A percentile compares a stretch with the other conserved stretches of the same genome.
These are phyloP conservation scores for Colletotrichum cereale DNA, from an alignment of 2,329 filamentous ascomycete species.

Conservation along the genomic window DNA sequence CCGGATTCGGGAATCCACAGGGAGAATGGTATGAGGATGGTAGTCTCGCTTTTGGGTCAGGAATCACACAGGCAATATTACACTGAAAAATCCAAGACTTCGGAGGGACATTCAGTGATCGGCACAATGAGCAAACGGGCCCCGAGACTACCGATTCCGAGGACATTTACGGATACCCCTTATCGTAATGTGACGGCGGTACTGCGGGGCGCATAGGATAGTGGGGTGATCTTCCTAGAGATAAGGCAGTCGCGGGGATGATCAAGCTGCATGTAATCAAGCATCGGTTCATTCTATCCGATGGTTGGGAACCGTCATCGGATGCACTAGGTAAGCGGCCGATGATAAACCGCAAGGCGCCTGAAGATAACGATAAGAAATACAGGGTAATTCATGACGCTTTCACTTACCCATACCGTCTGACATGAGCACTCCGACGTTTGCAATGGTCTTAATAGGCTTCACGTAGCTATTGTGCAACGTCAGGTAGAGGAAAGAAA, in stretches of 20 bases:
- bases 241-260: constrained; percentile 7
- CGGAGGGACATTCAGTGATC: not conserved
- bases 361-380: not conserved
- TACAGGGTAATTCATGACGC: not conserved
- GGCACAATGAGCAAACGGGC: not conserved
- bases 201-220: not conserved
- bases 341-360: not conserved
- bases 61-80: not conserved
- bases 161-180: not conserved
- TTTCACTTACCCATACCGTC: not conserved
- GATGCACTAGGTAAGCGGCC: not conserved
- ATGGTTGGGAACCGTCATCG: not conserved
- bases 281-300: not conserved
- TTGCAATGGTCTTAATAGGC: not conserved
- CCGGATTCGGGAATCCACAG: not conserved
- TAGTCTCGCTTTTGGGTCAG: too few species aligned
- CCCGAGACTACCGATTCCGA: not conserved
- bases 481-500: not conserved
- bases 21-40: not conserved
- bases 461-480: not conserved
- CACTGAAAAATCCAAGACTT: not conserved
- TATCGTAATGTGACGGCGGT: not conserved
- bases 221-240: constrained; percentile 19
- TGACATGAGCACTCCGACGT: too few species aligned
- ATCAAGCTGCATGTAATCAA: not conserved